Evolutionary conservation across 169 alveolate genomes (phyloP), one percentile per base, ranked within the genome.

Genomic region (Cryptosporidium meleagridis): DNA sequence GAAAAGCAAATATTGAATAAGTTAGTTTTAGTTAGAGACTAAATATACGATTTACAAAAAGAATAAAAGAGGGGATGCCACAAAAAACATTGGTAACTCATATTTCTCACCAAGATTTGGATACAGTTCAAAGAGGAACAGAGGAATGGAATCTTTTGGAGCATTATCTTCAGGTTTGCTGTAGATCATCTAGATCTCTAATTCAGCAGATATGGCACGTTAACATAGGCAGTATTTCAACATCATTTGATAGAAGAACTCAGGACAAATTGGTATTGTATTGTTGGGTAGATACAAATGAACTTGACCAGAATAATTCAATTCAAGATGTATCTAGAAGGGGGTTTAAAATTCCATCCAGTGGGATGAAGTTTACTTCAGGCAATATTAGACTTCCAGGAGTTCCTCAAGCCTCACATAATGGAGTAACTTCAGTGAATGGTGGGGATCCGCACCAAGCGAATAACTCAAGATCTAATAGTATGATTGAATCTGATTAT

Each of bases 311-410:
- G 58, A 94, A 93, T 52, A 96, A 96, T 84, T 91, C 96, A 8
- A 93, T 95, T 45, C 98, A 95, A 67, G 96, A 96, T 80, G 94
- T 95, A 23, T 95, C 96, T 69, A 86, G 96, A 18, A 84, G 98
- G 21, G 97, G 98, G 29, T 92, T 96, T 68, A 93, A 93, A 53
- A 92, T 96, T 39, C 94, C 95, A 18, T 80, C 93, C 18, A 84
- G 85, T 58, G 98, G 98, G 0, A 92, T 96, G 94, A 92, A 94
- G 61, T 92, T 96, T 53, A 92, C 96, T 26, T 87, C 96, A 33
- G 98, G 98, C 10, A 96, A 96, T 86, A 92, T 96, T 84, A 92
- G 95, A 97, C 75, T 80, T 45, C 89, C 89, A 21, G 89, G 89
- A 23, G 75, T 80, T 9, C 89, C 89, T 37, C 75, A 59, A 26